Percentiles rank a stretch among this genome's conserved stretches.
Conservation (phyloP, 768 basidiomycete genomes). For the Lanmaoa pseudosensibilis region DNA sequence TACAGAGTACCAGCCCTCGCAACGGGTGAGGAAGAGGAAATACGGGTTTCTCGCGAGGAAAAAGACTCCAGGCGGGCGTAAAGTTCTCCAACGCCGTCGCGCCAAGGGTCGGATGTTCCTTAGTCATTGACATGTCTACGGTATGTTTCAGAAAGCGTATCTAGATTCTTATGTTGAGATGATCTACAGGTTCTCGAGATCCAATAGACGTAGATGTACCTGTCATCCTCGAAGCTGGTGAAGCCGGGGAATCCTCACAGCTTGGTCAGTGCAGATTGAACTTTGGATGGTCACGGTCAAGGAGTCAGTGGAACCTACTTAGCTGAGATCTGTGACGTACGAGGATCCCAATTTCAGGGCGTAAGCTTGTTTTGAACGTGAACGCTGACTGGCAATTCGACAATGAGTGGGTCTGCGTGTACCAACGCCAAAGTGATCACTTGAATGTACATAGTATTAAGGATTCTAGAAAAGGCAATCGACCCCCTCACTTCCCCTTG, state of each 20-base stretch:
- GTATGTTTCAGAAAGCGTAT: conserved; percentile 10
- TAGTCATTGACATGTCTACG: conserved; percentile 55
- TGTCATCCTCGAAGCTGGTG: neutral
- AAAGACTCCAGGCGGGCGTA: conserved; percentile 66
- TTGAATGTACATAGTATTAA: no score
- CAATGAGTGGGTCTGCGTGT: no score
- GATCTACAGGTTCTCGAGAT: neutral
- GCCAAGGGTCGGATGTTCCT: conserved; percentile 78
- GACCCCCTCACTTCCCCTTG: neutral
- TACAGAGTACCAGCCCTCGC: conserved; percentile 95
- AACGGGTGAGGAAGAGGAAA: conserved; percentile 88
- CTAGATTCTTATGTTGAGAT: neutral
- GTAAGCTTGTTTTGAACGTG: neutral
- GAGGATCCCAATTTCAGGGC: neutral
- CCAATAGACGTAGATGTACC: neutral
- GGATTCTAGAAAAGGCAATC: conserved; percentile 24
- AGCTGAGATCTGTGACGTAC: neutral
- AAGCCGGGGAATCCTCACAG: neutral
- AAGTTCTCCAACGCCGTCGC: conserved; percentile 66
- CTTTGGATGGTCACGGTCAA: neutral
- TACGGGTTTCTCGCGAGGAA: conserved; percentile 87
- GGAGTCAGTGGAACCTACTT: neutral
- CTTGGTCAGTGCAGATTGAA: neutral
- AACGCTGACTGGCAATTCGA: no score
- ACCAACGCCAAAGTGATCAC: no score